phyloP scores from a whole-genome alignment of 352 stramenopile genomes.

The Globisporangium rhizosaccharum region DNA sequence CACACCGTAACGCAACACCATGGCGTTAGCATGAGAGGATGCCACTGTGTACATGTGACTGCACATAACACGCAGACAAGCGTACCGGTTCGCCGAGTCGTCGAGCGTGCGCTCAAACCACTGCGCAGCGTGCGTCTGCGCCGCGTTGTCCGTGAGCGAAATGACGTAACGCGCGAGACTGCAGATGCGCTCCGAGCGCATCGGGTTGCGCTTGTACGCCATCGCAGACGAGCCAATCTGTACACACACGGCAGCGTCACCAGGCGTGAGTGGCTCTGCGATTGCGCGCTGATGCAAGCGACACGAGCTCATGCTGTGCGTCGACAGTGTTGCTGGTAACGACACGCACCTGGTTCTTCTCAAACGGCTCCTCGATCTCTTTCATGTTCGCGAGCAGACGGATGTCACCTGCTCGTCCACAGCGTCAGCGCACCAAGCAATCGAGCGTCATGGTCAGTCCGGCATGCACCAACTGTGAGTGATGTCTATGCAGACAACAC shows the following conservation, averaged over 20 bases:
- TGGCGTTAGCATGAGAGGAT: background rate
- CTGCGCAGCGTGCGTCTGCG: conserved; percentile 96
- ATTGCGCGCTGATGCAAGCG: background rate
- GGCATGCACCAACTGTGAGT: background rate
- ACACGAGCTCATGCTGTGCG: background rate
- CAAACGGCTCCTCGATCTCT: conserved; percentile 95
- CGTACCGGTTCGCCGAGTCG: conserved; percentile 95
- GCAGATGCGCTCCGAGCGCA: conserved; percentile 97
- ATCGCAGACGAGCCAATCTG: conserved; percentile 97
- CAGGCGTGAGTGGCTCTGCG: background rate
- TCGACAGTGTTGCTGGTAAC: too few species aligned
- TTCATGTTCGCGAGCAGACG: conserved; percentile 99
- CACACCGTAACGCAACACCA: background rate
- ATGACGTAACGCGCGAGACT: conserved; percentile 98
- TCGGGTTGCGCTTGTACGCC: conserved; percentile 99
- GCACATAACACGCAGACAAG: background rate
- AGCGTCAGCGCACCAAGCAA: background rate
- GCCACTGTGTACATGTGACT: background rate
- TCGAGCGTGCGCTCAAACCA: conserved; percentile 99
- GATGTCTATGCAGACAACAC: background rate
- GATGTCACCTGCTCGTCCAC: conserved; percentile 85
- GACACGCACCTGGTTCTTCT: conserved; percentile 76
- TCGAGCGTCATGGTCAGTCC: background rate
- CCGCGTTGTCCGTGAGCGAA: conserved; percentile 93
- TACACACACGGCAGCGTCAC: background rate